A percentile compares a stretch with the other conserved stretches of the same genome.
phyloP scores from a whole-genome alignment of 2,329 filamentous ascomycete genomes.

The Xylogone sp. region DNA sequence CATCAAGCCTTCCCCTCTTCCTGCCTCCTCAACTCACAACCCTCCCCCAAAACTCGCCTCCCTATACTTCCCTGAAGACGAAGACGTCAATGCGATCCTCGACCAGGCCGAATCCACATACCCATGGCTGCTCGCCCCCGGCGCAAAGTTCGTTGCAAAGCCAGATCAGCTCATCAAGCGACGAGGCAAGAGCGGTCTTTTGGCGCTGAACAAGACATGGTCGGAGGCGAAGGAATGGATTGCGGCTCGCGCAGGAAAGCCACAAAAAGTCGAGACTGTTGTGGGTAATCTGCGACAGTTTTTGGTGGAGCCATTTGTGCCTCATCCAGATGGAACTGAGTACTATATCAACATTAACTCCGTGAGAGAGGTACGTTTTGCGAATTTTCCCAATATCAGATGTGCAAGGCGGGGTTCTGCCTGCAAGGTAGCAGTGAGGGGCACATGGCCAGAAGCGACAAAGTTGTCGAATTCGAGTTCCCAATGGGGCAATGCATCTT shows the following conservation, averaged over 20 bases:
- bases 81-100: conserved; percentile 76
- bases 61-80: conserved; percentile 88
- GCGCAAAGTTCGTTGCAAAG: conserved; percentile 95
- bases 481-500: neutral
- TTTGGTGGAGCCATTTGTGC: conserved; percentile 97
- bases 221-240: conserved; percentile 91
- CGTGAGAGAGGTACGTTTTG: conserved; percentile 88
- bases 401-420: too few species aligned
- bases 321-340: conserved; percentile 90
- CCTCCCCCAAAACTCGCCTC: conserved; percentile 85
- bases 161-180: conserved; percentile 99
- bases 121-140: conserved; percentile 84
- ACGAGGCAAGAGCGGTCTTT: conserved; percentile 95
- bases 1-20: conserved; percentile 97
- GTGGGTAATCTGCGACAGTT: conserved; percentile 89
- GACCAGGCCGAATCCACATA: conserved; percentile 95
- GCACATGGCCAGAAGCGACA: too few species aligned
- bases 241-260: conserved; percentile 85
- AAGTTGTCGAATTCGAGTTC: neutral
- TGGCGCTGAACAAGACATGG: conserved; percentile 97
- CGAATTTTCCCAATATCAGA: conserved; percentile 6
- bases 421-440: too few species aligned
- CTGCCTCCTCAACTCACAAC: conserved; percentile 82
- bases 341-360: conserved; percentile 99
- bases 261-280: conserved; percentile 88